A percentile compares a stretch with the other conserved stretches of the same genome.
phyloP scores from a whole-genome alignment of 495 filamentous ascomycete genomes.

The Usnea hakonensis region DNA sequence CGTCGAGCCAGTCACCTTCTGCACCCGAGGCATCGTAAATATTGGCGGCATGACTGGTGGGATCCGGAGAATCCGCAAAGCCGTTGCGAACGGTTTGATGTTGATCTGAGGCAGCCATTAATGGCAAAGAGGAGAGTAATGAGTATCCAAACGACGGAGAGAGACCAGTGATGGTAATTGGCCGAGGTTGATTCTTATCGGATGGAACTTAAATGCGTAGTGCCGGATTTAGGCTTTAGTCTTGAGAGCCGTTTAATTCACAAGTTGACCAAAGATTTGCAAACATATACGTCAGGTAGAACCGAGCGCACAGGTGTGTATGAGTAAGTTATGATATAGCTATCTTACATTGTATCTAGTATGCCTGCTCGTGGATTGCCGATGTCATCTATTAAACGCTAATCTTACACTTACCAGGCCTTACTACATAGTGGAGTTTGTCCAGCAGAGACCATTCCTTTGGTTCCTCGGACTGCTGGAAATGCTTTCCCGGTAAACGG shows the following conservation, averaged over 20 bases:
- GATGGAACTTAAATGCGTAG: neutral
- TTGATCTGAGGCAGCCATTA: conserved; percentile 1
- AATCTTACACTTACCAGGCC: neutral
- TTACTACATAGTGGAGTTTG: neutral
- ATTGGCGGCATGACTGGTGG: conserved; percentile 22
- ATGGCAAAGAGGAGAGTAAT: neutral
- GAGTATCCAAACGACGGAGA: neutral
- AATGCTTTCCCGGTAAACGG: neutral
- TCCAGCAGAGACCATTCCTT: neutral
- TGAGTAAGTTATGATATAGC: neutral
- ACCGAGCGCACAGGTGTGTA: no score
- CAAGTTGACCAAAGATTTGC: no score
- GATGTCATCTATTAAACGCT: neutral
- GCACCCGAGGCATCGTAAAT: conserved; percentile 21
- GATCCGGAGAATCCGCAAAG: conserved; percentile 22
- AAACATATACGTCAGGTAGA: no score
- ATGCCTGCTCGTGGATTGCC: neutral
- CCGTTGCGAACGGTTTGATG: conserved; percentile 3
- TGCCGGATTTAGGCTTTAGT: neutral
- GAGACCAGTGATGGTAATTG: neutral
- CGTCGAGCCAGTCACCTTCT: conserved; percentile 36
- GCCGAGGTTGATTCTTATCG: neutral
- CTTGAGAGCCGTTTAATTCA: no score
- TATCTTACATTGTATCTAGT: neutral
- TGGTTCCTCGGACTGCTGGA: neutral